These are phyloP conservation scores for Rubroboletus pulcherrimus DNA, from an alignment of 768 basidiomycete genomes.

Conservation along the genomic window DNA sequence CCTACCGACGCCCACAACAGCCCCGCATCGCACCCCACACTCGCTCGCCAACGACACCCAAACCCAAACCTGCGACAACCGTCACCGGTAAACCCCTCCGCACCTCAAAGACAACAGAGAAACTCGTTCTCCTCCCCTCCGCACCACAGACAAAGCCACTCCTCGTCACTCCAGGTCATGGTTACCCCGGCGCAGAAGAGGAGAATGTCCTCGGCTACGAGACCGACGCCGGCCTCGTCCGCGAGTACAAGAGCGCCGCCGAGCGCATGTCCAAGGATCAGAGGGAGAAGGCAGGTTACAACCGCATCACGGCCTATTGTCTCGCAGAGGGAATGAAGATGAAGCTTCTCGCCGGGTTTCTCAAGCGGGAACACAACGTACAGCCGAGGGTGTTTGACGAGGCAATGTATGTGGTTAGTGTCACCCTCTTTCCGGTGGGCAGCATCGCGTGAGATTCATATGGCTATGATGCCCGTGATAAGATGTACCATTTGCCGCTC, in stretches of 20 bases:
- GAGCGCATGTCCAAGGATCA: conserved; percentile 89
- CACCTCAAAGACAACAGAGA: conserved; percentile 88
- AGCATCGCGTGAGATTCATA: background rate
- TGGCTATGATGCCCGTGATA: background rate
- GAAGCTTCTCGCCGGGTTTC: conserved; percentile 77
- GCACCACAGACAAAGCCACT: conserved; percentile 84
- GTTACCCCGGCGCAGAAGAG: conserved; percentile 28
- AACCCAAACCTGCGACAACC: conserved; percentile 16
- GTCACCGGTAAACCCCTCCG: conserved; percentile 55
- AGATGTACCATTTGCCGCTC: conserved; percentile 92
- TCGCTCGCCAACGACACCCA: conserved; percentile 12
- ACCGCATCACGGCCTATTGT: conserved; percentile 85
- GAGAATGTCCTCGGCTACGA: conserved; percentile 59
- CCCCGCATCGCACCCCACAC: conserved; percentile 17
- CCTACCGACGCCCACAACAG: conserved; percentile 23
- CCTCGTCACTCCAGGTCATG: conserved; percentile 16
- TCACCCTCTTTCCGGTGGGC: background rate
- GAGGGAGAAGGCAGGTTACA: conserved; percentile 74
- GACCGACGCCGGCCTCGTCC: conserved; percentile 55
- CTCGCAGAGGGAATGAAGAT: conserved; percentile 81
- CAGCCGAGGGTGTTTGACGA: conserved; percentile 86
- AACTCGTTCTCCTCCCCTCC: conserved; percentile 85
- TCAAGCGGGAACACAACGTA: conserved; percentile 94
- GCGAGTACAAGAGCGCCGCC: conserved; percentile 79
- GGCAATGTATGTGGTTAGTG: conserved; percentile 83